These are phyloP conservation scores for Paracamarosporium sp. DNA, from an alignment of 2,329 filamentous ascomycete genomes.

Conservation along the genomic window DNA sequence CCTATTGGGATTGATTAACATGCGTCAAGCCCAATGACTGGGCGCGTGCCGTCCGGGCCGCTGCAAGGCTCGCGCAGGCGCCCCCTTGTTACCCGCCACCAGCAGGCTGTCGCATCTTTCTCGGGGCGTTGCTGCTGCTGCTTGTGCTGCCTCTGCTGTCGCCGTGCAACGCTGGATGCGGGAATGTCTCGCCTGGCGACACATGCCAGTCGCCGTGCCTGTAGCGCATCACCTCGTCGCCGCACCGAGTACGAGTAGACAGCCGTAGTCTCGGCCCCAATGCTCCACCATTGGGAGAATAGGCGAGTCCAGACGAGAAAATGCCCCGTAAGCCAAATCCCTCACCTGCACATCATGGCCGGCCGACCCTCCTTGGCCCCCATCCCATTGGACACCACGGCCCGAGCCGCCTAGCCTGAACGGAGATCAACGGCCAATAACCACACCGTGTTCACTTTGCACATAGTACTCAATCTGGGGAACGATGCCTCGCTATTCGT, in stretches of 20 bases:
- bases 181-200: too few species aligned
- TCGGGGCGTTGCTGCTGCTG: neutral
- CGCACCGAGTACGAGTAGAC: too few species aligned
- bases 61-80: conserved; percentile 13
- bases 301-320: neutral
- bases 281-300: neutral
- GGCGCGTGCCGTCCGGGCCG: conserved; percentile 12
- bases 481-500: too few species aligned
- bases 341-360: neutral
- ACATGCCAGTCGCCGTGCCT: too few species aligned
- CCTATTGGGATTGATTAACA: conserved; percentile 20
- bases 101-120: neutral
- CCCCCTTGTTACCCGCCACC: conserved; percentile 6
- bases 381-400: neutral
- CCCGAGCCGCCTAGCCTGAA: conserved; percentile 1
- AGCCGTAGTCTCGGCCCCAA: neutral
- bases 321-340: neutral
- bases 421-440: neutral
- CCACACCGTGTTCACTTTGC: too few species aligned
- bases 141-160: neutral
- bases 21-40: conserved; percentile 18
- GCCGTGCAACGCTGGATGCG: neutral
- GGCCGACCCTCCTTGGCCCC: neutral
- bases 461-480: too few species aligned
- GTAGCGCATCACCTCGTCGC: too few species aligned